phyloP scores from a whole-genome alignment of 257 asterid genomes.

The Salvia rosmarinus region DNA sequence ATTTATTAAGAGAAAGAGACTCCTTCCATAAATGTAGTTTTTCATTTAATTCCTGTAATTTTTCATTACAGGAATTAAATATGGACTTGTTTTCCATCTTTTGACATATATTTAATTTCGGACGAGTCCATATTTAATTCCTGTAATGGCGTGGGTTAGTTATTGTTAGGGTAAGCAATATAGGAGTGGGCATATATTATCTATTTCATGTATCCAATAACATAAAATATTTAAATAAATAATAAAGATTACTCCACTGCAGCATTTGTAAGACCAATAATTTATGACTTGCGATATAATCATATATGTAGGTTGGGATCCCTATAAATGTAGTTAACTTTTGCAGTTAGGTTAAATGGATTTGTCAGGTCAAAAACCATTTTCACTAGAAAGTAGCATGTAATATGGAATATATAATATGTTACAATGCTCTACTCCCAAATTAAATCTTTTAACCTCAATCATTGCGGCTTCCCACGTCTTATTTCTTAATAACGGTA shows the following conservation, averaged over 20 bases:
- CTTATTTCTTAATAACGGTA: conserved; percentile 32
- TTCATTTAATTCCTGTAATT: too few relatives aligned
- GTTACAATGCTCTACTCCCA: conserved; percentile 12
- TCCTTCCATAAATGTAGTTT: too few relatives aligned
- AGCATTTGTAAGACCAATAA: background rate
- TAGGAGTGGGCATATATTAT: too few relatives aligned
- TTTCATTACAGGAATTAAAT: too few relatives aligned
- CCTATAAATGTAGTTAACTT: background rate
- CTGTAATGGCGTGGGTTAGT: background rate
- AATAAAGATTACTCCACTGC: background rate
- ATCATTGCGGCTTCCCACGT: conserved; percentile 57
- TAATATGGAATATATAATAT: conserved; percentile 12
- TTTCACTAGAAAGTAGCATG: conserved; percentile 8
- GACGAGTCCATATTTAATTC: conserved; percentile 17
- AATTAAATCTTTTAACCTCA: conserved; percentile 18
- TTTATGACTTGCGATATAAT: background rate
- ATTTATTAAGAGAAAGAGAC: background rate
- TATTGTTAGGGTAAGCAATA: background rate
- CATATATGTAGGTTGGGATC: background rate
- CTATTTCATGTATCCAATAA: too few relatives aligned
- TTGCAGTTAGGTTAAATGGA: background rate
- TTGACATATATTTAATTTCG: background rate
- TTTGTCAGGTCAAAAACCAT: background rate
- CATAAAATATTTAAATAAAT: too few relatives aligned
- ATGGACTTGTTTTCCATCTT: background rate